A percentile compares a stretch with the other conserved stretches of the same genome.
These are phyloP conservation scores for Saccharomycopsis oosterbeekiorum DNA, from an alignment of 805 yeast species.

Conservation along the genomic window DNA sequence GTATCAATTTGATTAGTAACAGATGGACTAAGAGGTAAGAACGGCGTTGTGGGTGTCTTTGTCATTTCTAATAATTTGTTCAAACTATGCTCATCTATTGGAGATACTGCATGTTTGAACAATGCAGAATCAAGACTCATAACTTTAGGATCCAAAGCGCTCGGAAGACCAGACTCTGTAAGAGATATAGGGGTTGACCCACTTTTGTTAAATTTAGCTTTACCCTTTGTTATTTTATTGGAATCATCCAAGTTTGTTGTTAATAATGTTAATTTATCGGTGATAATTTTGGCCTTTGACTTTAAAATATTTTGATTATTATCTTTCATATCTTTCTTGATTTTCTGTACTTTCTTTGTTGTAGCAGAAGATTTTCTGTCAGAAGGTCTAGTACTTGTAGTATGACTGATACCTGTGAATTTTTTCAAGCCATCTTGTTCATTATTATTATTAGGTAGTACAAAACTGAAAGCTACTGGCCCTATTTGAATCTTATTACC, in stretches of 20 bases:
- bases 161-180: background rate
- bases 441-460: slow-evolving; percentile 52
- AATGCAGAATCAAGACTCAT: background rate
- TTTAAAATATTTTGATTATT: background rate
- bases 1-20: background rate
- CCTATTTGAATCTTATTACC: slow-evolving; percentile 87
- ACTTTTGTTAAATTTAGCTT: background rate
- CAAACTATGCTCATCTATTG: background rate
- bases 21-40: background rate
- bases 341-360: background rate
- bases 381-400: background rate
- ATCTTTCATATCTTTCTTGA: background rate
- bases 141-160: background rate
- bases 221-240: background rate
- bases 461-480: slow-evolving; percentile 79
- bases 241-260: background rate
- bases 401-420: background rate
- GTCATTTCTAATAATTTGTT: background rate
- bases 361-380: background rate
- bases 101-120: background rate
- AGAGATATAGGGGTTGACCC: background rate
- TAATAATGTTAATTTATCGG: background rate
- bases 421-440: background rate
- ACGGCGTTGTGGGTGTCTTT: background rate
- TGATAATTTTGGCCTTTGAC: background rate